Conservation (phyloP, 345 rosid genomes). For the Arabidopsis thaliana region DNA sequence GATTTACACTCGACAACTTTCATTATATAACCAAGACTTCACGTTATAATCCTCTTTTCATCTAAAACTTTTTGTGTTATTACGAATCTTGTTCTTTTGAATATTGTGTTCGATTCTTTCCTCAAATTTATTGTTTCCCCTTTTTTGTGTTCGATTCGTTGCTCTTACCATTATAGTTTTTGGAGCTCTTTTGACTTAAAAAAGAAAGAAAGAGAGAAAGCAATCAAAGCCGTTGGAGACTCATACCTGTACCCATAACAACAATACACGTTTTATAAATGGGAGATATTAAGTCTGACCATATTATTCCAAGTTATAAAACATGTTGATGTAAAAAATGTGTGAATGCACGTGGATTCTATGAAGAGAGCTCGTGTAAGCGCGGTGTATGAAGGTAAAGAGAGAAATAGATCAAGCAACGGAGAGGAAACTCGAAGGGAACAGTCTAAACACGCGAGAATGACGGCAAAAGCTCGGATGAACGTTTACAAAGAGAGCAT, state of each 20-base stretch:
- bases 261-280: background rate
- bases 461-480: slow-evolving; percentile 32
- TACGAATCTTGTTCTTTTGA: background rate
- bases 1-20: background rate
- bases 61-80: no score
- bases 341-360: background rate
- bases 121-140: background rate
- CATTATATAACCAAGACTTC: background rate
- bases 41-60: background rate
- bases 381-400: slow-evolving; percentile 27
- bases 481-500: slow-evolving; percentile 9
- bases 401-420: slow-evolving; percentile 7
- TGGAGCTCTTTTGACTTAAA: background rate
- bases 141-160: background rate
- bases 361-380: slow-evolving; percentile 42
- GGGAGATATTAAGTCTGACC: background rate
- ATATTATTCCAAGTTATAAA: slow-evolving; percentile 16
- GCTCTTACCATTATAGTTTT: slow-evolving; percentile 7
- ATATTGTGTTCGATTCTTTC: background rate
- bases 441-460: slow-evolving; percentile 26
- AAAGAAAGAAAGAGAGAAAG: background rate
- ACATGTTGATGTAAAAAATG: background rate
- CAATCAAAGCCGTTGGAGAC: slow-evolving; percentile 2
- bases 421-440: slow-evolving; percentile 26
- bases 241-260: background rate